These are phyloP conservation scores for Delonix regia DNA, from an alignment of 306 rosid genomes.

Conservation along the genomic window DNA sequence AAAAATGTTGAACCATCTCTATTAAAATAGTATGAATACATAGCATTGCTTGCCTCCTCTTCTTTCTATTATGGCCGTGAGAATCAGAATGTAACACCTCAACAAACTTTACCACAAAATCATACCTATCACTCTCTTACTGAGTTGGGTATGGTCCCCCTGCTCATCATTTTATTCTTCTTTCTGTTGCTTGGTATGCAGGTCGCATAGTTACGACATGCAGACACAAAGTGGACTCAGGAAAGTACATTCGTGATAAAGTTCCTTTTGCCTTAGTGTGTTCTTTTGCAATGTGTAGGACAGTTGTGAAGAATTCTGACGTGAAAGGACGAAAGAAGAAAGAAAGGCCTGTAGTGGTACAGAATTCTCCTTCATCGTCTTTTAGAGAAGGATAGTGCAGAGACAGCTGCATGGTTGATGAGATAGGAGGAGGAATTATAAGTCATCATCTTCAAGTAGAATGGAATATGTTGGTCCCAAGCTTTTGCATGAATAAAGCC, in stretches of 20 bases:
- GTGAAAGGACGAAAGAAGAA: constrained; percentile 33
- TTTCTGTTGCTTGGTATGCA: constrained; percentile 6
- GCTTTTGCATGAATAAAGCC: constrained; percentile 29
- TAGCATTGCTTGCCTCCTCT: constrained; percentile 37
- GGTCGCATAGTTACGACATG: constrained; percentile 2
- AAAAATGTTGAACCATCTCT: constrained; percentile 12
- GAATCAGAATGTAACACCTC: constrained; percentile 41
- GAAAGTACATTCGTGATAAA: constrained; percentile 7
- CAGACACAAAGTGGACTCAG: background rate
- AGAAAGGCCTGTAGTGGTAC: constrained; percentile 14
- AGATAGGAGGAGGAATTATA: constrained; percentile 6
- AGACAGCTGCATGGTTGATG: constrained; percentile 41
- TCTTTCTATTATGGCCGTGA: constrained; percentile 23
- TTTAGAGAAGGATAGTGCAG: constrained; percentile 30
- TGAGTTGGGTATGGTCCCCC: constrained; percentile 63
- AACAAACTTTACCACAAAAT: constrained; percentile 22
- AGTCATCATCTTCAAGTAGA: constrained; percentile 27
- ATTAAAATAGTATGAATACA: background rate
- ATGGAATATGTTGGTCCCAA: constrained; percentile 51
- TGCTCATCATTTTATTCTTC: constrained; percentile 39
- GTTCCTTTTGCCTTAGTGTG: background rate
- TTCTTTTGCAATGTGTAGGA: constrained; percentile 22
- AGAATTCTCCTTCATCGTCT: constrained; percentile 22
- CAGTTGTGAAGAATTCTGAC: constrained; percentile 39
- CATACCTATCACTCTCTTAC: constrained; percentile 49